phyloP scores from a whole-genome alignment of 2,329 filamentous ascomycete species.

The Penicillium sclerotiorum region DNA sequence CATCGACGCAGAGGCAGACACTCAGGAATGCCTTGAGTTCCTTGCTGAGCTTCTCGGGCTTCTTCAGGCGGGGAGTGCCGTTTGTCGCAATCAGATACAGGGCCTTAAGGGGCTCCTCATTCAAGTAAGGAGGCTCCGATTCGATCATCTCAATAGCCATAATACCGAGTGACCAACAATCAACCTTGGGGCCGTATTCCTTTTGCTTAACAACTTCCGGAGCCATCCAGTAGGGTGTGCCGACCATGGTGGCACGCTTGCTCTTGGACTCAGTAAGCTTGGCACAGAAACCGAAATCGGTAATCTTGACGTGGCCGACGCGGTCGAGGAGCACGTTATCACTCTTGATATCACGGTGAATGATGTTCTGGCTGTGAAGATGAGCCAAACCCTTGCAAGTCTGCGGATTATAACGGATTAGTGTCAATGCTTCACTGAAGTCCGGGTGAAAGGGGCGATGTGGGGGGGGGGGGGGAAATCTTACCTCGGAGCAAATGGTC shows the following conservation, averaged over 20 bases:
- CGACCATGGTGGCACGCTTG: conserved; percentile 98
- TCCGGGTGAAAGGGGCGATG: background rate
- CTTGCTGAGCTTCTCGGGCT: conserved; percentile 96
- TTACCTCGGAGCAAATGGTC: conserved; percentile 93
- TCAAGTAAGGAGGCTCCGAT: conserved; percentile 94
- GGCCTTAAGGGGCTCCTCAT: conserved; percentile 96
- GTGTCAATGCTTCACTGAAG: too few species aligned
- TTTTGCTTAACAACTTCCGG: conserved; percentile 99
- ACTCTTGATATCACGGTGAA: conserved; percentile 98
- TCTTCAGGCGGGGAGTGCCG: conserved; percentile 94
- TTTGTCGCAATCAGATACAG: conserved; percentile 98
- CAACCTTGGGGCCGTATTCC: conserved; percentile 96
- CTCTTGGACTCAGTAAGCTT: conserved; percentile 96
- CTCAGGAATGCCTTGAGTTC: conserved; percentile 97
- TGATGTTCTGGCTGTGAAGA: conserved; percentile 93
- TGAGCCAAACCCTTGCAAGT: conserved; percentile 95
- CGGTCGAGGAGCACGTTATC: conserved; percentile 96
- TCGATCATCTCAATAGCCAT: conserved; percentile 99
- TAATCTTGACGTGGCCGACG: conserved; percentile 95
- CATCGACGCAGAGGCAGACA: conserved; percentile 94
- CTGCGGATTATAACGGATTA: conserved; percentile 36
- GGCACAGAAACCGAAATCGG: conserved; percentile 96
- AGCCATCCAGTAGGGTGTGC: conserved; percentile 99
- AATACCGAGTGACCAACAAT: conserved; percentile 98
- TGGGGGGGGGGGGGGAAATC: conserved; percentile 28